These are phyloP conservation scores for Verruconis gallopava DNA, from an alignment of 2,329 filamentous ascomycete genomes.

Conservation along the genomic window DNA sequence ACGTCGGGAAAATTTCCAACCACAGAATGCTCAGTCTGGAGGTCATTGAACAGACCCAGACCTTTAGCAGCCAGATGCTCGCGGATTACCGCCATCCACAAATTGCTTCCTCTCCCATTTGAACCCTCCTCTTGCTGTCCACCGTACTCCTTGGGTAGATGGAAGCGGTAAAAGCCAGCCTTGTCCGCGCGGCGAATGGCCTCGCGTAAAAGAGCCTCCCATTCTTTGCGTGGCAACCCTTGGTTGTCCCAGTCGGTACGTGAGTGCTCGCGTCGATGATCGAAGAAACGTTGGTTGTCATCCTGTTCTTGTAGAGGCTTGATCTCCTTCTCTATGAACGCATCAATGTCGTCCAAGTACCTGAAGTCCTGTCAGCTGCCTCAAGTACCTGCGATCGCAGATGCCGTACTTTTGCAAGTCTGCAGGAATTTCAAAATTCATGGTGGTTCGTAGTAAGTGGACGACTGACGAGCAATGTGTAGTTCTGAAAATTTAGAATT, in stretches of 20 bases:
- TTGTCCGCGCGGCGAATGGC: slow-evolving; percentile 40
- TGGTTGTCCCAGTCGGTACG: slow-evolving; percentile 48
- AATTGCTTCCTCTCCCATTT: slow-evolving; percentile 34
- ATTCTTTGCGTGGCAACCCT: slow-evolving; percentile 44
- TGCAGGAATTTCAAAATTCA: slow-evolving; percentile 4
- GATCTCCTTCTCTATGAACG: slow-evolving; percentile 44
- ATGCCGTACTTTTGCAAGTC: slow-evolving; percentile 25
- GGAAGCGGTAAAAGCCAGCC: slow-evolving; percentile 48
- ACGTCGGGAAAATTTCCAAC: slow-evolving; percentile 51
- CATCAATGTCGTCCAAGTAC: slow-evolving; percentile 39
- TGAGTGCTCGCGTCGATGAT: slow-evolving; percentile 48
- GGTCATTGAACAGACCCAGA: slow-evolving; percentile 48
- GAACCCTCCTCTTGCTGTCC: slow-evolving; percentile 26
- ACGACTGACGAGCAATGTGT: too few relatives aligned
- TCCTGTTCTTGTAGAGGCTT: slow-evolving; percentile 40
- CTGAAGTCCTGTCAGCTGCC: too few relatives aligned
- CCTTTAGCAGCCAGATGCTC: slow-evolving; percentile 48
- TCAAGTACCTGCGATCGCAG: too few relatives aligned
- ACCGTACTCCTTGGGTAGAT: slow-evolving; percentile 43
- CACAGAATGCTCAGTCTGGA: slow-evolving; percentile 51
- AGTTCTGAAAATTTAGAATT: too few relatives aligned
- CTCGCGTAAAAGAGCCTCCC: slow-evolving; percentile 42
- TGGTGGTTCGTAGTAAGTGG: too few relatives aligned
- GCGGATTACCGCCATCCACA: slow-evolving; percentile 51
- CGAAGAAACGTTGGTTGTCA: slow-evolving; percentile 53